Base-by-base conservation (phyloP, 2,329 filamentous ascomycete genomes). In the Pseudocercospora fuligena region DNA sequence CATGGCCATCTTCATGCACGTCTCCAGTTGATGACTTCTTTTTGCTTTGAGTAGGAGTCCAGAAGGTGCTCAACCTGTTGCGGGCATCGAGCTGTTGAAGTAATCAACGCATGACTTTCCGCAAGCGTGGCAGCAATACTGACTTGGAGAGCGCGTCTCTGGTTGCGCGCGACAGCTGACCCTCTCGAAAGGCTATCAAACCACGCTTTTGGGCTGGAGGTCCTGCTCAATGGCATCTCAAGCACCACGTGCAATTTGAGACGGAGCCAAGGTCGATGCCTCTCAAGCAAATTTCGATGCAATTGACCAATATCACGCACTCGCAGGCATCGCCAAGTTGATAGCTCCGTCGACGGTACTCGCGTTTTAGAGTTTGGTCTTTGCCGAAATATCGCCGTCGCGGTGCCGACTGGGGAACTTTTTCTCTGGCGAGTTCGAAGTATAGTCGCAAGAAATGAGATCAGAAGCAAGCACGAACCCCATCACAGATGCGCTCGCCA, bases 61-160 rank as follows among this genome's bases (percentile, higher is more conserved):
- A 97, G 78, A 93, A 87, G 54, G 84, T 89, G 3, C 92, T 94
- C 9, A 94, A 78, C 69, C 90, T 84, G 73, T 81, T 84, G 70
- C 87, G 81, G 54, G 83, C 81, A 79, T 90, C 87, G 70, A 78
- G 78, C 86, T 89, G 65, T 60, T 21, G 54, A 19, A 9, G n/a
- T 23, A 0, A 40, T 33, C n/a, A 58, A 31, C 16, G 27, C 9
- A 2, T 27, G 16, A 40, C 21, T 9, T 4, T 5, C 5, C 2
- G 14, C 12, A 19, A 53, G 57, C 11, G 43, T 36, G 31, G 61
- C 27, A 46, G 23, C 21, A 12, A 23, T 23, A 51, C 69, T 59
- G 46, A 71, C 69, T 60, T 71, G 65, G 29, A 68, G 21, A 11
- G 40, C 53, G 57, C 67, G 67, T 61, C 43, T 29, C 27, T 51